Base-by-base conservation (phyloP, 2,329 filamentous ascomycete genomes). In the Ophiostoma tasmaniense region DNA sequence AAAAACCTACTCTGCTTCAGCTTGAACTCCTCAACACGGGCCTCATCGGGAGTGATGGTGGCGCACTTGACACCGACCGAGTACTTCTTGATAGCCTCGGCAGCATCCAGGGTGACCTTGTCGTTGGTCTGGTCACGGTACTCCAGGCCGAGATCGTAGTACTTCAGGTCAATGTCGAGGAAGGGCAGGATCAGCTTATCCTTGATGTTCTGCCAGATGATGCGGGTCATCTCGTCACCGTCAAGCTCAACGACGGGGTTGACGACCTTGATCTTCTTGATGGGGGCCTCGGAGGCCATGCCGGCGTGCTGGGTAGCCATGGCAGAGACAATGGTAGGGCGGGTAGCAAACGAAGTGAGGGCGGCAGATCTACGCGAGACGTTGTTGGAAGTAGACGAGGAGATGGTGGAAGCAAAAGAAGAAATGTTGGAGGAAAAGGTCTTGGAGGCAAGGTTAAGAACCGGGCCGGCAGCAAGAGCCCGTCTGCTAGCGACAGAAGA, bases 121-220 rank as follows among this genome's bases (percentile, higher is more conserved):
- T 98, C 95, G 79, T 96, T 89, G 79, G 95, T 98, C 87, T 96
- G 81, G 80, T 99, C 94, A 78, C 95, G 91, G 86, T 97, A 96
- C 79, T 92, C 89, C 73, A 98, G 87, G 72, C 95, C 95, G 75
- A 97, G 82, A 78, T 97, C 93, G 81, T 96, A 97, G 87, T 97
- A 97, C 85, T 99, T 98, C 77, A 99, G 89, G 81, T 98, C 94
- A 79, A 99, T 88, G 80, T 97, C 93, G 74, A 99, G 90, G 83
- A 95, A 97, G 69, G 93, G 93, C 82, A 90, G 85, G 81, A 97
- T 97, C 84, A 97, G 94, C 86, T 96, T 97, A 83, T 98, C 91
- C 87, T 97, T 97, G 87, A 99, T 99, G 80, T 91, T 89, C 84
- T 97, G 85, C 95, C 95, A 99, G 84, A 99, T 99, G 80, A 99